phyloP scores from a whole-genome alignment of 192 early-diverging fungal species.

The Obelidium mucronatum region DNA sequence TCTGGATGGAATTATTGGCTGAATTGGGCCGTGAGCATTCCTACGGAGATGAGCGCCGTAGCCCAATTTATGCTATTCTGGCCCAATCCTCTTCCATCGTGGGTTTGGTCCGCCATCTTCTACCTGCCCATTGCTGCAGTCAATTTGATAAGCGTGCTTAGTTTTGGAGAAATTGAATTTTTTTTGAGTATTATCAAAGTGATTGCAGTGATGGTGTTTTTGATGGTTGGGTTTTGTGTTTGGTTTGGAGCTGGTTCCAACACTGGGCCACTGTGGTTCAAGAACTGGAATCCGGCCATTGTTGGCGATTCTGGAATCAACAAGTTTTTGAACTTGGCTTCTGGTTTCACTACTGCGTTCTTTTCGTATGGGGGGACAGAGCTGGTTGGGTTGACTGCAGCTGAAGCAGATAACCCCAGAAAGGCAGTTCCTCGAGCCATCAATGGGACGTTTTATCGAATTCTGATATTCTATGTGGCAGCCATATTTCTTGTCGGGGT shows the following conservation, averaged over 20 bases:
- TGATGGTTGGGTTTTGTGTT: constrained; percentile 76
- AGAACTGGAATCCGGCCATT: constrained; percentile 23
- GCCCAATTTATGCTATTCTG: constrained; percentile 78
- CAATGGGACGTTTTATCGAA: constrained; percentile 81
- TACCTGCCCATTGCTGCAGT: constrained; percentile 61
- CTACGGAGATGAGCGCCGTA: constrained; percentile 78
- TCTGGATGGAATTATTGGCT: constrained; percentile 47
- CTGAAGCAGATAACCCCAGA: constrained; percentile 86
- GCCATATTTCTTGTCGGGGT: constrained; percentile 76
- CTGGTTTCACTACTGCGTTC: constrained; percentile 76
- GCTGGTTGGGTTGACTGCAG: constrained; percentile 89
- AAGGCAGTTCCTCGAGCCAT: constrained; percentile 49
- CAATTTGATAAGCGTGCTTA: constrained; percentile 39
- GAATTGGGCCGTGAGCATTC: constrained; percentile 42
- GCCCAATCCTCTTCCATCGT: constrained; percentile 43
- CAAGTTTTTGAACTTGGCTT: constrained; percentile 65
- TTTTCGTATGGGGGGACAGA: constrained; percentile 59
- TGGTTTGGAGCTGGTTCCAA: constrained; percentile 68
- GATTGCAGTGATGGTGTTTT: constrained; percentile 80
- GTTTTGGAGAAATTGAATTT: constrained; percentile 32
- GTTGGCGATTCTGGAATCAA: not conserved
- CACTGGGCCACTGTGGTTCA: constrained; percentile 22
- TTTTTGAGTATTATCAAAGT: constrained; percentile 76
- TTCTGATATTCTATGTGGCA: constrained; percentile 75
- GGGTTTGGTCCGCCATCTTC: constrained; percentile 58